A percentile compares a stretch with the other conserved stretches of the same genome.
phyloP scores from a whole-genome alignment of 257 asterid genomes.

The Cruciata laevipes region DNA sequence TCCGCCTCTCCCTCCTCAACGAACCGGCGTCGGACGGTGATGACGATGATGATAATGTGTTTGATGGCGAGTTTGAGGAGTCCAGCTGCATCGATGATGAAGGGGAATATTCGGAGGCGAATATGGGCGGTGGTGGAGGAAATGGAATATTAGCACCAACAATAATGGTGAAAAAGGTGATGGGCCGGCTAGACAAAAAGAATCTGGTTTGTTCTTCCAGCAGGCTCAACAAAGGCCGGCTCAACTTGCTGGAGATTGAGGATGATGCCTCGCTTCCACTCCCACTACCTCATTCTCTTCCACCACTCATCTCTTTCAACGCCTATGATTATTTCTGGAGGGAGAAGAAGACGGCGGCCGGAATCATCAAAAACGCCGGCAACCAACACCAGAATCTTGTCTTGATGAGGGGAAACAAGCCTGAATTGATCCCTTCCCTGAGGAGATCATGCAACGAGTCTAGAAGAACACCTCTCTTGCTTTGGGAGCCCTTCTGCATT shows the following conservation, averaged over 20 bases:
- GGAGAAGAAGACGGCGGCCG: slow-evolving; percentile 29
- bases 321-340: slow-evolving; percentile 70
- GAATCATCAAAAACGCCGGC: slow-evolving; percentile 4
- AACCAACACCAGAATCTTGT: slow-evolving; percentile 39
- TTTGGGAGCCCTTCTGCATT: slow-evolving; percentile 67
- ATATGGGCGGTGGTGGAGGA: slow-evolving; percentile 17
- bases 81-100: neutral
- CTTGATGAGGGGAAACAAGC: slow-evolving; percentile 35
- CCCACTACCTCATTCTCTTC: slow-evolving; percentile 37
- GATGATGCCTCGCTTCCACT: slow-evolving; percentile 7
- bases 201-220: slow-evolving; percentile 41
- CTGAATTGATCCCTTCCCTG: slow-evolving; percentile 34
- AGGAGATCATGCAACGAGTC: slow-evolving; percentile 60
- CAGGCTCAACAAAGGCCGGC: slow-evolving; percentile 21
- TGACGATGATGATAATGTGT: slow-evolving; percentile 25
- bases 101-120: slow-evolving; percentile 9
- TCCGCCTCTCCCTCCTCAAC: slow-evolving; percentile 40
- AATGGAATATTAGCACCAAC: slow-evolving; percentile 19
- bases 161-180: slow-evolving; percentile 36
- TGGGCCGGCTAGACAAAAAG: slow-evolving; percentile 28
- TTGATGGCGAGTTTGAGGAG: slow-evolving; percentile 12
- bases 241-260: slow-evolving; percentile 12
- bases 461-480: slow-evolving; percentile 37
- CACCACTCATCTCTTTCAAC: slow-evolving; percentile 44
- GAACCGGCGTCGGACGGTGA: slow-evolving; percentile 14